Base-by-base conservation (phyloP, 164 flowering plant species). In the Sextonia rubra region DNA sequence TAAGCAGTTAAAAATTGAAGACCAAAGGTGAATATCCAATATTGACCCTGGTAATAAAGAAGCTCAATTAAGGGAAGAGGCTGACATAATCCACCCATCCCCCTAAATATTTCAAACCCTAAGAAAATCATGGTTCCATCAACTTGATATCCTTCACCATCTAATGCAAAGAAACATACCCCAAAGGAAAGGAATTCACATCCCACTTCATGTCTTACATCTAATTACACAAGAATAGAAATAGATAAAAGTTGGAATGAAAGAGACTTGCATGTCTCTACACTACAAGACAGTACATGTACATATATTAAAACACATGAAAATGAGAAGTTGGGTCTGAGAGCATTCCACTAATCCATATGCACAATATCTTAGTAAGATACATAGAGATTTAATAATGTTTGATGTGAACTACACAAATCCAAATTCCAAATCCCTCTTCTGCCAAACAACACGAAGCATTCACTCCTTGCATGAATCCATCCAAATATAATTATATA, bases 281-380 rank as follows among this genome's bases (percentile, higher is more conserved):
- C 1, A 20, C 44, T 22, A 37, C 1, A 20, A 9, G 52, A 47
- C 69, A n/a, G 48, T 37, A 23, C 69, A 66, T 20, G 44, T 37
- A 7, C 20, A 44, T 15, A 12, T 24, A 66, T 44, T 66, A 47
- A 66, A 66, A 66, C 44, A 23, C 37, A 65, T 32, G 55, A 64
- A 48, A 26, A 20, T 69, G 60, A 55, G 47, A 29, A 56, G 29
- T 55, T 49, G 72, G 62, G 27, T 69, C 12, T 60, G 49, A 26
- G 2, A 69, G n/a, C n/a, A 12, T 49, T 15, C 60, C 71, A 69
- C 71, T 52, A 69, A 47, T 49, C 32, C 60, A 69, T 23, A 58
- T 44, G 32, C 58, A 12, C 32, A 69, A 56, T n/a, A 66, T 3
- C 37, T 11, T 66, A 32, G 0, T 44, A 64, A 25, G 29, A 64